Conservation (phyloP, 2,329 filamentous ascomycete species). For the Penicillium sp. region DNA sequence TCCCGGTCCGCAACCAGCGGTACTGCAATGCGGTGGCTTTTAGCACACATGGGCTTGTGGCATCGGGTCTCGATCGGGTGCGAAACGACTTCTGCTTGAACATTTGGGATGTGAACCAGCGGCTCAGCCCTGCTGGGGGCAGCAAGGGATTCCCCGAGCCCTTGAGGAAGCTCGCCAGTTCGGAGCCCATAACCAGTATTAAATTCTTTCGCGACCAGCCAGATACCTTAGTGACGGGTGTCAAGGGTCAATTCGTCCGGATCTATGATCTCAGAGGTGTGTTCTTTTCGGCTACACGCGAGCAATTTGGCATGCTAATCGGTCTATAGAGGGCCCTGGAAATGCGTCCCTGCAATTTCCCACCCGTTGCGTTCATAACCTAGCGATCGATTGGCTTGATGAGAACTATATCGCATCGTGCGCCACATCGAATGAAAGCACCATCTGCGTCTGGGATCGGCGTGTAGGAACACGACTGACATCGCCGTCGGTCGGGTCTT, state of each 20-base stretch:
- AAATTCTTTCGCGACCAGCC: conserved; percentile 58
- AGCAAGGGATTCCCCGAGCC: conserved; percentile 43
- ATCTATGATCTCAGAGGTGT: conserved; percentile 58
- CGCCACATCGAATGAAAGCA: conserved; percentile 49
- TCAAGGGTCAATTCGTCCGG: conserved; percentile 55
- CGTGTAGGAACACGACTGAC: conserved; percentile 43
- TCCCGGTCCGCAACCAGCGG: conserved; percentile 56
- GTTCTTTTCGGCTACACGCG: conserved; percentile 12
- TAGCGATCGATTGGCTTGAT: conserved; percentile 58
- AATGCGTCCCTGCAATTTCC: conserved; percentile 45
- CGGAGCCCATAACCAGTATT: conserved; percentile 58
- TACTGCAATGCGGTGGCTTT: conserved; percentile 61
- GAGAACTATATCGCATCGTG: conserved; percentile 61
- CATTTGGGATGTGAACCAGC: conserved; percentile 56
- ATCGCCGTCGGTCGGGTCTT: conserved; percentile 30
- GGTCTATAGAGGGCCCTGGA: conserved; percentile 29
- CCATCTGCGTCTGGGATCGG: conserved; percentile 59
- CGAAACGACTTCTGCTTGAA: conserved; percentile 61
- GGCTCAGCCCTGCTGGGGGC: conserved; percentile 33
- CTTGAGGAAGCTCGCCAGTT: conserved; percentile 55
- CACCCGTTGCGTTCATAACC: conserved; percentile 58
- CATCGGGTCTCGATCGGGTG: conserved; percentile 57
- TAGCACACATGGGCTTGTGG: conserved; percentile 51
- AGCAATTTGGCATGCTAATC: conserved; percentile 1
- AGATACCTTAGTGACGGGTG: conserved; percentile 56